phyloP scores from a whole-genome alignment of 2,329 filamentous ascomycete genomes.

The Cordyceps tenuipes region DNA sequence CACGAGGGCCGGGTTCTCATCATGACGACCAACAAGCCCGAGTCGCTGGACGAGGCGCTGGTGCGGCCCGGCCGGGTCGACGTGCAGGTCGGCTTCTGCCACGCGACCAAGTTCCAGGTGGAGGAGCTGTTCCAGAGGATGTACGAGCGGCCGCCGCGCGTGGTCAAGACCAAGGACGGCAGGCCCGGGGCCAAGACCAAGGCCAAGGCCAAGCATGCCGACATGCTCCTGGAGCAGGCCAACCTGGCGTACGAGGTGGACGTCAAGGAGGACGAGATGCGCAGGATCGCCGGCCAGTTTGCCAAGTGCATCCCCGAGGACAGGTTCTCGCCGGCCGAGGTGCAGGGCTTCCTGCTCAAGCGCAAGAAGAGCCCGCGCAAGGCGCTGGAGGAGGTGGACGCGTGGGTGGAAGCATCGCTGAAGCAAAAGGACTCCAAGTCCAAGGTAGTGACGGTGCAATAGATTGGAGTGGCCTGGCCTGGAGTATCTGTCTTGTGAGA shows the following conservation, averaged over 20 bases:
- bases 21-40: conserved; percentile 74
- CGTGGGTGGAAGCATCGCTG: conserved; percentile 44
- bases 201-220: neutral
- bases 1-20: conserved; percentile 72
- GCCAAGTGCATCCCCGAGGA: conserved; percentile 43
- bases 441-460: conserved; percentile 43
- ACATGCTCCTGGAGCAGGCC: conserved; percentile 11
- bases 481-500: too few species aligned
- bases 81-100: conserved; percentile 55
- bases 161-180: neutral
- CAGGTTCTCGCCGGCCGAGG: conserved; percentile 50
- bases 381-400: conserved; percentile 44
- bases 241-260: conserved; percentile 23
- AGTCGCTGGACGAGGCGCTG: conserved; percentile 64
- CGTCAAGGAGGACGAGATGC: conserved; percentile 31
- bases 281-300: conserved; percentile 39
- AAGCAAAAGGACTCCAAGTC: conserved; percentile 42
- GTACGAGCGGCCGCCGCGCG: conserved; percentile 38
- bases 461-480: neutral
- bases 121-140: conserved; percentile 52
- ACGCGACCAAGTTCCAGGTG: conserved; percentile 46
- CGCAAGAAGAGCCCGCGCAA: conserved; percentile 49
- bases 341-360: conserved; percentile 57
- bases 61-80: conserved; percentile 68
- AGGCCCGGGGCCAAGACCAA: neutral